These are phyloP conservation scores for Cadophora gregata DNA, from an alignment of 2,329 filamentous ascomycete species.

Conservation along the genomic window DNA sequence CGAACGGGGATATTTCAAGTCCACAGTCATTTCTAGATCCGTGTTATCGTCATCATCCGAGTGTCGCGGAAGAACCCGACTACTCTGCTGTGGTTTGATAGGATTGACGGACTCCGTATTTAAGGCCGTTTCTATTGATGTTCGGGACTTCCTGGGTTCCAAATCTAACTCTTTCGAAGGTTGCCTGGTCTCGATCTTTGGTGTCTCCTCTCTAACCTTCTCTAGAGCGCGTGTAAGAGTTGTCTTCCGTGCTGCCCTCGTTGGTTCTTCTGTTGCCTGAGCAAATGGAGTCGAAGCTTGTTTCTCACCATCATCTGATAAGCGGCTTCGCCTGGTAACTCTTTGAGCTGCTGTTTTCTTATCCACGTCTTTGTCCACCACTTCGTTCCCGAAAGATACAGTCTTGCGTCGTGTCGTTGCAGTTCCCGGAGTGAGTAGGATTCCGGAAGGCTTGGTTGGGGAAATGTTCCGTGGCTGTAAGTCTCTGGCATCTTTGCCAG, in stretches of 20 bases:
- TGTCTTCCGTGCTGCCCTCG: slow-evolving; percentile 47
- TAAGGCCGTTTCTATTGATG: not conserved
- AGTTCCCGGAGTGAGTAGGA: slow-evolving; percentile 68
- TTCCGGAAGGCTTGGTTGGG: slow-evolving; percentile 51
- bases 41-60: slow-evolving; percentile 44
- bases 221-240: slow-evolving; percentile 55
- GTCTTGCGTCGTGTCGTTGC: slow-evolving; percentile 65
- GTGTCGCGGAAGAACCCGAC: slow-evolving; percentile 30
- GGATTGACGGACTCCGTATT: slow-evolving; percentile 2
- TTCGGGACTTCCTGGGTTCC: slow-evolving; percentile 7
- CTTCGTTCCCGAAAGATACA: slow-evolving; percentile 67
- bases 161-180: slow-evolving; percentile 14
- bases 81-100: slow-evolving; percentile 24
- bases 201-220: slow-evolving; percentile 46
- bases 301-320: slow-evolving; percentile 43
- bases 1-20: slow-evolving; percentile 75
- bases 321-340: slow-evolving; percentile 35
- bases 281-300: slow-evolving; percentile 42
- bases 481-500: slow-evolving; percentile 33
- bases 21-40: slow-evolving; percentile 69
- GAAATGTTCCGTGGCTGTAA: slow-evolving; percentile 41
- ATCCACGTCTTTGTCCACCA: slow-evolving; percentile 44
- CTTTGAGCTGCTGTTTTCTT: slow-evolving; percentile 23
- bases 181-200: slow-evolving; percentile 18
- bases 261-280: slow-evolving; percentile 27